Conservation (phyloP, 2,329 filamentous ascomycete species). For the Colletotrichum neosansevieriae region DNA sequence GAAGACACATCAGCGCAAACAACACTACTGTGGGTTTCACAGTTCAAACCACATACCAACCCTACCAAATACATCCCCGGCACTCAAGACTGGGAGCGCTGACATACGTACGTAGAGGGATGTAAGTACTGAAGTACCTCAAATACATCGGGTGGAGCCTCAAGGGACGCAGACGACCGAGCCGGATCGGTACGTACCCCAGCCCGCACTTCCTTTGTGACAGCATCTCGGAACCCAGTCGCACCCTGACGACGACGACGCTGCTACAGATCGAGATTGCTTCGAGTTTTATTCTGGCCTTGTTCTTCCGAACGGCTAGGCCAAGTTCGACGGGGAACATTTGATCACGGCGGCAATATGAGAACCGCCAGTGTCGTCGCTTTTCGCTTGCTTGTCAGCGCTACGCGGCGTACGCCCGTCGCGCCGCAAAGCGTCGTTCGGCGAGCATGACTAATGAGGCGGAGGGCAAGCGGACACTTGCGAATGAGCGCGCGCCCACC, state of each 20-base stretch:
- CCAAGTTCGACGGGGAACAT: not conserved
- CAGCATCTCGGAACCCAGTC: constrained; percentile 7
- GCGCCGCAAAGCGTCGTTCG: constrained; percentile 17
- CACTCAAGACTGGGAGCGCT: constrained; percentile 5
- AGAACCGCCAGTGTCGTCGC: not conserved
- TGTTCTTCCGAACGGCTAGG: not conserved
- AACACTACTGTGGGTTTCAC: constrained; percentile 39
- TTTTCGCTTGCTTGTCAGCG: not conserved
- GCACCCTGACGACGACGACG: constrained; percentile 15
- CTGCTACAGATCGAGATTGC: not conserved
- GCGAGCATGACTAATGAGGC: constrained; percentile 17
- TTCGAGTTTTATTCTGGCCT: not conserved
- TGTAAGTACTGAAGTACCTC: not conserved
- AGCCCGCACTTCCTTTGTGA: not conserved
- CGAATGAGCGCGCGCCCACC: constrained; percentile 6
- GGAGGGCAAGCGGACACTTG: not conserved
- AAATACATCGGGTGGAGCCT: constrained; percentile 30
- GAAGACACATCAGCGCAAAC: constrained; percentile 39
- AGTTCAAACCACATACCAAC: constrained; percentile 35
- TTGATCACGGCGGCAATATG: too few species aligned
- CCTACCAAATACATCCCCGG: constrained; percentile 22
- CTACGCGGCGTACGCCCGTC: not conserved
- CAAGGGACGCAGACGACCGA: constrained; percentile 26
- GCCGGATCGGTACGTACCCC: constrained; percentile 8
- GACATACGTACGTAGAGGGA: constrained; percentile 7